Percentiles rank a stretch among this genome's conserved stretches.
Conservation (phyloP, 192 early-diverging fungal species). For the Hyaloraphidium curvatum region DNA sequence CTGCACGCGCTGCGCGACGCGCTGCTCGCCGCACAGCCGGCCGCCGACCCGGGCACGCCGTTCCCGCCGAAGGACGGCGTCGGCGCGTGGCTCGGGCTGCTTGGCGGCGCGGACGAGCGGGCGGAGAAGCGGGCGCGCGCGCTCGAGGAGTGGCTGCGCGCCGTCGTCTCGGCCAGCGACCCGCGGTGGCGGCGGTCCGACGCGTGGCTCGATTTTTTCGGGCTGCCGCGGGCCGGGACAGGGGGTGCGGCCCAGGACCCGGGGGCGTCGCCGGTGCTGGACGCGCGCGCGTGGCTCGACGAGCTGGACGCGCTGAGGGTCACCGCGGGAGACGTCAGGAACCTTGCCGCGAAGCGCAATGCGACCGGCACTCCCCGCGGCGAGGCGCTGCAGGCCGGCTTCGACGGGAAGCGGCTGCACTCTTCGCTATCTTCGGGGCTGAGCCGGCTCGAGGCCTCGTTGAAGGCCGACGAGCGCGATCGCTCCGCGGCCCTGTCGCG, state of each 20-base stretch:
- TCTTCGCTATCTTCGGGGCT: no score
- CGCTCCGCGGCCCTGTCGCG: neutral
- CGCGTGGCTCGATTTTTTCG: neutral
- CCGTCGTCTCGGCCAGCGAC: neutral
- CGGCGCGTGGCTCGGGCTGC: neutral
- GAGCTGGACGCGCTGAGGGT: neutral
- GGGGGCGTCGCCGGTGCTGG: no score
- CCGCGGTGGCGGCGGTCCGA: neutral
- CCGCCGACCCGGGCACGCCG: neutral
- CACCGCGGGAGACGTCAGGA: neutral
- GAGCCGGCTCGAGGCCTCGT: slow-evolving; percentile 23
- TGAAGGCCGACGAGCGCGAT: slow-evolving; percentile 15
- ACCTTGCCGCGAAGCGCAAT: neutral
- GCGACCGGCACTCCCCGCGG: neutral
- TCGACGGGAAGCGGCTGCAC: no score
- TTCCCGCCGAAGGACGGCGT: slow-evolving; percentile 1
- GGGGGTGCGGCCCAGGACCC: no score
- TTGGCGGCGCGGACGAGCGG: neutral
- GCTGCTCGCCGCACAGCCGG: neutral
- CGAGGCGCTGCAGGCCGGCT: neutral
- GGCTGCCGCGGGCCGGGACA: no score
- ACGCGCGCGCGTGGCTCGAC: slow-evolving; percentile 1
- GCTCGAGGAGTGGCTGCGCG: slow-evolving; percentile 3
- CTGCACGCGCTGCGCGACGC: neutral
- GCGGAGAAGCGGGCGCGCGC: neutral